Conservation (phyloP, 345 rosid genomes). For the Linum usitatissimum region DNA sequence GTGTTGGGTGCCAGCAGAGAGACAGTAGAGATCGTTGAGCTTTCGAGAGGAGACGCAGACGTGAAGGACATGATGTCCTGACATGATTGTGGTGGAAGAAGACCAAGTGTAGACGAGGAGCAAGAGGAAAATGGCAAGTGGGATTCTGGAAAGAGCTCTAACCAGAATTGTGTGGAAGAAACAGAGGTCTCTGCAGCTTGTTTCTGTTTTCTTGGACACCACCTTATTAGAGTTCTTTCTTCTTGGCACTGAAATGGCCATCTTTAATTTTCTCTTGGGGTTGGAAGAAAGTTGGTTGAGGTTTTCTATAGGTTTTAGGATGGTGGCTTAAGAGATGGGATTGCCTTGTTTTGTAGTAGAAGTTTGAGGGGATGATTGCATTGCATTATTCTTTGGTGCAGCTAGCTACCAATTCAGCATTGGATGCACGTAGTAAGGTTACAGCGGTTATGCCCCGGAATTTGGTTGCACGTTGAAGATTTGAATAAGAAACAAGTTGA, state of each 20-base stretch:
- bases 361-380: no score
- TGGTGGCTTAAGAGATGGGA: no score
- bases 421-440: constrained; percentile 40
- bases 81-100: constrained; percentile 59
- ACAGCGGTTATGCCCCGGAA: constrained; percentile 2
- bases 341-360: no score
- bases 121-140: constrained; percentile 34
- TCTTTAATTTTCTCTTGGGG: constrained; percentile 15
- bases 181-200: constrained; percentile 8
- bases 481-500: not conserved
- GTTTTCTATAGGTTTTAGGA: no score
- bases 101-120: constrained; percentile 54
- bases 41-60: constrained; percentile 68
- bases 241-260: constrained; percentile 44
- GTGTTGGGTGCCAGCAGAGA: constrained; percentile 65
- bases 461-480: constrained; percentile 43
- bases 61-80: constrained; percentile 51
- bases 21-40: constrained; percentile 66
- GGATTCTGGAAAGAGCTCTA: constrained; percentile 36
- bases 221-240: constrained; percentile 42
- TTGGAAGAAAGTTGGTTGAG: not conserved
- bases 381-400: no score
- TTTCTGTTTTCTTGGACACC: constrained; percentile 22
- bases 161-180: constrained; percentile 20
- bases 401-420: constrained; percentile 10